Evolutionary conservation across 2,329 filamentous ascomycete species (phyloP), one percentile per base, ranked within the genome.

Genomic region (Ampelomyces quisqualis): DNA sequence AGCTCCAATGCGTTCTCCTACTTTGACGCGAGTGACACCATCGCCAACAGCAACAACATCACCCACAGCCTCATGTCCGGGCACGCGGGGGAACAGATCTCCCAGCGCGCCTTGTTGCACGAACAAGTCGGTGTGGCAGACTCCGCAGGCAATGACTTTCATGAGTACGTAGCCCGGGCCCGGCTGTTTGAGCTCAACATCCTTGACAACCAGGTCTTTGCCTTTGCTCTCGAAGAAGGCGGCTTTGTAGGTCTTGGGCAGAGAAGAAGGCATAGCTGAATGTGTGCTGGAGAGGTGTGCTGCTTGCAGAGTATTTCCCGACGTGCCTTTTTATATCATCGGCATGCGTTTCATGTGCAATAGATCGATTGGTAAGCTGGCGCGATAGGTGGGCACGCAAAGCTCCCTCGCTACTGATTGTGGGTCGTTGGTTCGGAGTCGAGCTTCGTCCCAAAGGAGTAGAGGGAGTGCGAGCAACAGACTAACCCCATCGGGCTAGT

Each of bases 11-110:
- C 81, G 74, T 40, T 88, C 83, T 7, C 85, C 85, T 1, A 79
- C 70, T 41, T 78, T 73, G 72, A 84, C 82, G 17, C 72, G 70
- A 40, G 73, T 77, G 36, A 84, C 82, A 2, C 64, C 70, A 0
- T 76, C 70, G 5, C 81, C 80, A 1, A 87, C 63, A 5, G 78
- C 77, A 11, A 79, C 82, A 3, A 90, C 73, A 9, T 80, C 77
- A 8, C 86, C 85, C 39, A 90, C 77, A 22, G 85, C 71, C 63
- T 90, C 86, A 66, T 90, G 86, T 15, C 86, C 86, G 0, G 84
- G 81, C 2, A 82, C 68, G 5, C 79, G 75, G 1, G 84, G 84
- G 54, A 69, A 73, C n/a, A 20, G 15, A 0, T 41, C 39, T 1
- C 58, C 59, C 26, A 61, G 46, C 10, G 38, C 36, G 10, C 60